These are phyloP conservation scores for Acrodontium crateriforme DNA, from an alignment of 2,329 filamentous ascomycete genomes.

Conservation along the genomic window DNA sequence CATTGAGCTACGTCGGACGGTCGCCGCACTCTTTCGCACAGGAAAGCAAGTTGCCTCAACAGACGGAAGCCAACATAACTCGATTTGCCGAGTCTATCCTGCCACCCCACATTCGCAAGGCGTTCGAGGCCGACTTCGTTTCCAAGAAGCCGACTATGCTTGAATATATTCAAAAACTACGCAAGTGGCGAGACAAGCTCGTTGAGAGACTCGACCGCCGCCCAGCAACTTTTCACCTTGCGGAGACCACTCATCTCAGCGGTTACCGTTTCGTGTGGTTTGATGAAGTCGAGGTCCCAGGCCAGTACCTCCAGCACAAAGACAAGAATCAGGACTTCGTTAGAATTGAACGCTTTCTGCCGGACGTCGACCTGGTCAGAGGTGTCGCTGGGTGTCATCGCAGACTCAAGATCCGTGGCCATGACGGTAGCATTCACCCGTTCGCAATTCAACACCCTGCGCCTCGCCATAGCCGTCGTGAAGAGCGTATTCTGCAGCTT, in stretches of 20 bases:
- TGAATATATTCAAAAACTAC: slow-evolving; percentile 94
- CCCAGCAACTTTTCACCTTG: slow-evolving; percentile 57
- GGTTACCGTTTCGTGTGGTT: slow-evolving; percentile 98
- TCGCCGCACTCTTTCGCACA: slow-evolving; percentile 76
- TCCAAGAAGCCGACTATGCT: slow-evolving; percentile 91
- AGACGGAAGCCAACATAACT: slow-evolving; percentile 92
- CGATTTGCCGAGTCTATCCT: slow-evolving; percentile 93
- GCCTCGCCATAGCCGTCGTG: slow-evolving; percentile 77
- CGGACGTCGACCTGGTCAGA: slow-evolving; percentile 84
- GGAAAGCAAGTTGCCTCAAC: slow-evolving; percentile 76
- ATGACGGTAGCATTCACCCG: slow-evolving; percentile 91
- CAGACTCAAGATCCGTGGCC: slow-evolving; percentile 86
- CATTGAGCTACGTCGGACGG: slow-evolving; percentile 78
- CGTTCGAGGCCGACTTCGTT: slow-evolving; percentile 97
- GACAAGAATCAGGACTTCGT: slow-evolving; percentile 99
- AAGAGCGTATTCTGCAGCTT: slow-evolving; percentile 88
- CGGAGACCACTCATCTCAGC: slow-evolving; percentile 77
- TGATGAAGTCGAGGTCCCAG: slow-evolving; percentile 94
- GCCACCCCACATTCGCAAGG: slow-evolving; percentile 84
- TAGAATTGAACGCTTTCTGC: slow-evolving; percentile 90
- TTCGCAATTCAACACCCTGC: slow-evolving; percentile 96
- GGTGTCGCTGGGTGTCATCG: slow-evolving; percentile 85
- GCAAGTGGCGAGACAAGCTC: slow-evolving; percentile 93
- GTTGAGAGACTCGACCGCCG: slow-evolving; percentile 92
- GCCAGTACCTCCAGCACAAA: slow-evolving; percentile 91